Conservation (phyloP, 495 filamentous ascomycete genomes). For the Podospora bellae-mahoneyi region DNA sequence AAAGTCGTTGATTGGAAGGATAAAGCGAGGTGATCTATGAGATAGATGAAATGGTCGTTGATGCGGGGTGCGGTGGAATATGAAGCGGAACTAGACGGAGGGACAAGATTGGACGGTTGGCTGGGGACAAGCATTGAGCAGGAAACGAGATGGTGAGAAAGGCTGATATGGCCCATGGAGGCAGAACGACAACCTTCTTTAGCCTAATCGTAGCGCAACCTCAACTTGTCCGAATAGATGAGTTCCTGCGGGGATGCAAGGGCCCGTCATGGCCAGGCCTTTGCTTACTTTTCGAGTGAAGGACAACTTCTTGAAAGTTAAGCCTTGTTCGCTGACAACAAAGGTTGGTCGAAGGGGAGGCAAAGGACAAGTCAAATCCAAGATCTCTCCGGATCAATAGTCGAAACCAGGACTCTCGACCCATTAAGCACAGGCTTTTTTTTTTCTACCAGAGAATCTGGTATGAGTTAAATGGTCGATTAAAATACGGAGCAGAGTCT, state of each 20-base stretch:
- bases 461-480: no score
- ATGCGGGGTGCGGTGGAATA: slow-evolving; percentile 22
- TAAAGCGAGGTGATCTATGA: slow-evolving; percentile 23
- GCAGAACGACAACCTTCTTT: slow-evolving; percentile 8
- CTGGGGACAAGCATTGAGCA: slow-evolving; percentile 24
- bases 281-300: not conserved
- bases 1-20: slow-evolving; percentile 29
- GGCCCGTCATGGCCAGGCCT: not conserved
- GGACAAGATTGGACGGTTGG: slow-evolving; percentile 12
- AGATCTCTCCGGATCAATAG: no score
- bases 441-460: no score
- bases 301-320: no score
- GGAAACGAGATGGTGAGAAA: slow-evolving; percentile 18
- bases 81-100: slow-evolving; percentile 27
- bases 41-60: slow-evolving; percentile 23
- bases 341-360: no score
- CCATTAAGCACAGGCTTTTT: no score
- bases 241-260: not conserved
- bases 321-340: no score
- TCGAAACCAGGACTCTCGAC: no score
- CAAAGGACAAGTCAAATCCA: no score
- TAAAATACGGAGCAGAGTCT: no score
- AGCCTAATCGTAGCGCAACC: slow-evolving; percentile 14
- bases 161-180: slow-evolving; percentile 12
- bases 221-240: slow-evolving; percentile 11